Evolutionary conservation across 768 basidiomycete species (phyloP), one percentile per base, ranked within the genome.

Genomic region (Clavulina sp.): DNA sequence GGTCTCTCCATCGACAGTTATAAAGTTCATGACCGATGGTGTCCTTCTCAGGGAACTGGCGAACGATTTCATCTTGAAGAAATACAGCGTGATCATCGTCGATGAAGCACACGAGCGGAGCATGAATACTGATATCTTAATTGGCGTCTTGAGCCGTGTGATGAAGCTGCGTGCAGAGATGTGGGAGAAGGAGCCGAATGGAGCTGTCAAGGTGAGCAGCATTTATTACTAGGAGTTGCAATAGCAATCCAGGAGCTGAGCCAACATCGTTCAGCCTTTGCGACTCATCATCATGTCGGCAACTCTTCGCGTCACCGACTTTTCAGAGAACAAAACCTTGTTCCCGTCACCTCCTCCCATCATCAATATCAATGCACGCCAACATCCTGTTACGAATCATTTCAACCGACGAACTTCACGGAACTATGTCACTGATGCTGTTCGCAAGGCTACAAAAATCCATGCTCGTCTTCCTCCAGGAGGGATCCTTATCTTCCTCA

Each of bases 1-100:
- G 0, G 81, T 89, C 0, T 89, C 89, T 3, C 73, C 87, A 0
- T 72, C 77, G 21, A 99, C 95, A 1, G 80, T 80, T 5, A 91
- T 99, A 70, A 96, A 97, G 64, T 99, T 97, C 70, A 96, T 97
- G 92, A 99, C 95, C 4, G 95, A 99, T 60, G 95, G 95, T 68
- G 89, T 99, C 26, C 69, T 99, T 31, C 70, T 99, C 16, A 80
- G 95, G 51, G 95, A 99, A 64, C 70, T 97, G 21, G 82, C 88
- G 0, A 76, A 77, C 9, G 92, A 99, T 62, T 95, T 99, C 64
- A 64, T 96, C n/a, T 71, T 99, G n/a, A 76, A 69, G 41, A 86
- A 81, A 64, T 99, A 99, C 63, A 89, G 86, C 4, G 82, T 95
- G 26, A 80, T 99, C 55, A 81, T 97, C 54, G 85, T 99, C 52